A percentile compares a stretch with the other conserved stretches of the same genome.
Evolutionary conservation across 495 filamentous ascomycete genomes (phyloP).

Genomic region (Letharia lupina): DNA sequence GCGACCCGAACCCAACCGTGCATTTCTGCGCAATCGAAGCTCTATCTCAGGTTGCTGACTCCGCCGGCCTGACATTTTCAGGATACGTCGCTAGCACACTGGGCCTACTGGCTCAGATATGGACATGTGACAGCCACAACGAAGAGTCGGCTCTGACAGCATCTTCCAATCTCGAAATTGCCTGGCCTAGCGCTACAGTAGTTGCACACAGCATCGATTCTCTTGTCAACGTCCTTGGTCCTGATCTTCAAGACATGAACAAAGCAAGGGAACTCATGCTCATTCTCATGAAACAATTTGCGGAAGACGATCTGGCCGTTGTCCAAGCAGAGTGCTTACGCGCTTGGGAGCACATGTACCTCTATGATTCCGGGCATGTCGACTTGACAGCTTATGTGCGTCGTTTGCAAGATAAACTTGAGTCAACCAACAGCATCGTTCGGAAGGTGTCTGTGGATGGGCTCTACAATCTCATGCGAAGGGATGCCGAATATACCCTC

Average conservation of each 20-base stretch:
- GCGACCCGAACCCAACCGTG: slow-evolving; percentile 90
- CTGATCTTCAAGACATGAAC: slow-evolving; percentile 87
- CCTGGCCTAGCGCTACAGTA: slow-evolving; percentile 68
- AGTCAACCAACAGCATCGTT: slow-evolving; percentile 55
- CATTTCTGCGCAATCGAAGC: slow-evolving; percentile 95
- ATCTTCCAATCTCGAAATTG: slow-evolving; percentile 82
- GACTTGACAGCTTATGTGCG: slow-evolving; percentile 77
- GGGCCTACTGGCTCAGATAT: slow-evolving; percentile 87
- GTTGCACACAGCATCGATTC: slow-evolving; percentile 89
- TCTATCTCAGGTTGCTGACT: slow-evolving; percentile 78
- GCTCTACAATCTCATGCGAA: slow-evolving; percentile 89
- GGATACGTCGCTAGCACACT: slow-evolving; percentile 81
- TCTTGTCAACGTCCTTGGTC: slow-evolving; percentile 89
- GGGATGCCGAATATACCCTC: slow-evolving; percentile 73
- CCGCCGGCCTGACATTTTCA: slow-evolving; percentile 86
- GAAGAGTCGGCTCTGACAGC: slow-evolving; percentile 66
- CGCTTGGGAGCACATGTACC: slow-evolving; percentile 82
- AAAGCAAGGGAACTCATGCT: slow-evolving; percentile 87
- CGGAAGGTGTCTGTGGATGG: slow-evolving; percentile 78
- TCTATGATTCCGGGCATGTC: slow-evolving; percentile 84
- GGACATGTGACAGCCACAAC: slow-evolving; percentile 84
- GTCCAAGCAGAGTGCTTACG: slow-evolving; percentile 67
- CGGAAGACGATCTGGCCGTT: slow-evolving; percentile 64
- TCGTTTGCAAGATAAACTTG: slow-evolving; percentile 66
- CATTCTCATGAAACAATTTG: slow-evolving; percentile 75